Base-by-base conservation (phyloP, 2,329 filamentous ascomycete species). In the Exophiala sp. region DNA sequence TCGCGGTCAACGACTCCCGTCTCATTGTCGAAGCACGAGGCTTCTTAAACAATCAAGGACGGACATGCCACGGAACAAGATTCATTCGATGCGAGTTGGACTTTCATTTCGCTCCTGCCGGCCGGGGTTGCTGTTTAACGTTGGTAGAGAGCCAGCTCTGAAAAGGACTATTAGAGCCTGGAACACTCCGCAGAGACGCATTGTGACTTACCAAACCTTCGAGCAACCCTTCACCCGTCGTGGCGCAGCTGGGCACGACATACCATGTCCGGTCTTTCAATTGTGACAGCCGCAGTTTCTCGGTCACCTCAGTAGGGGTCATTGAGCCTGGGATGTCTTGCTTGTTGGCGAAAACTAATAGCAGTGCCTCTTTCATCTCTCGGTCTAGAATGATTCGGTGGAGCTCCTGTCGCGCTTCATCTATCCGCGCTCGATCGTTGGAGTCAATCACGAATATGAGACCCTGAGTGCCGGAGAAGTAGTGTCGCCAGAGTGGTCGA, bases 381-480 rank as follows among this genome's bases (percentile, higher is more conserved):
- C 91, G 84, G 69, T 97, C 93, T 71, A 95, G 93, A 73, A 97
- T 88, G 73, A 97, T 97, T 66, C 91, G 86, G 74, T 96, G 89
- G 59, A 98, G 77, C 71, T 98, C 93, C 68, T 88, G 86, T 63
- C 85, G 81, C 49, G 93, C 93, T 74, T 97, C 93, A 50, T 93
- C 88, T 70, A 98, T 88, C 68, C 93, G 86, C 62, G 81, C 83
- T 59, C 84, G 86, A 71, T 97, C 93, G 64, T 88, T 93, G 57
- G 87, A 94, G 75, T 98, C 93, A 65, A 98, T 88, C 62, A 98
- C 93, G 75, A 97, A 98, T 74, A 98, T 96, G 63, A 98, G 80
- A 65, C 90, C 93, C 75, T 97, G 93, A 53, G 93, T 97, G 66
- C 90, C 85, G 62, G 82, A 86, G 68, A 95, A 97, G 76, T 97